Base-by-base conservation (phyloP, 768 basidiomycete genomes). In the Exidia glandulosa region DNA sequence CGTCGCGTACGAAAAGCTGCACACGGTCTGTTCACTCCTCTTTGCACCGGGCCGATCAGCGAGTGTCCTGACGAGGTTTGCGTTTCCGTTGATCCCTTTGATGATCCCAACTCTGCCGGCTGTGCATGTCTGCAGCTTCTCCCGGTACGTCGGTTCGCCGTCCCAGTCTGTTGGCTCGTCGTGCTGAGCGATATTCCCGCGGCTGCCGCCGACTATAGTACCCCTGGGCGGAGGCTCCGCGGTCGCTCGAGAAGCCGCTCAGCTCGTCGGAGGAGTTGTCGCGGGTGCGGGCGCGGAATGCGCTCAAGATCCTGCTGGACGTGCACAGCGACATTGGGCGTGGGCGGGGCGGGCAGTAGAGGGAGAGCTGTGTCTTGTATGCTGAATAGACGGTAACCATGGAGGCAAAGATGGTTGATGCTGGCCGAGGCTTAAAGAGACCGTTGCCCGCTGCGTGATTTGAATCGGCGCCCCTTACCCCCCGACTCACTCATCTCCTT, bases 221-320 rank as follows among this genome's bases (percentile, higher is more conserved):
- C 74, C 94, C 94, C 45, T 93, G 82, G 84, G 81, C 82, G 66
- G 84, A 81, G 30, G 79, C 81, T 68, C 84, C 80, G 58, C 78
- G 76, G 58, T 82, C 82, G 68, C 79, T 87, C 62, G 82, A 86
- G 71, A 93, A 84, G 19, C 80, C 77, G 59, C 81, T 87, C 60
- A 90, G 82, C 6, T 79, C 82, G 60, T 56, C 29, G 52, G 81
- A 82, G 59, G 95, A 97, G 61, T 79, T 98, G 74, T 83, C 92
- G 32, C 84, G 86, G 69, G 81, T 95, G 47, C 82, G 96, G 59
- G 95, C 96, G 23, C 81, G 95, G 60, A 97, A 97, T 77, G 95
- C 94, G 14, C 81, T 99, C 67, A 93, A 94, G 73, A 92, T 93
- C 61, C 72, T 94, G 63, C 75, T 94, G 68, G 92, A 93, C 66